Conservation (phyloP, 306 rosid species). For the Trifolium subterraneum region DNA sequence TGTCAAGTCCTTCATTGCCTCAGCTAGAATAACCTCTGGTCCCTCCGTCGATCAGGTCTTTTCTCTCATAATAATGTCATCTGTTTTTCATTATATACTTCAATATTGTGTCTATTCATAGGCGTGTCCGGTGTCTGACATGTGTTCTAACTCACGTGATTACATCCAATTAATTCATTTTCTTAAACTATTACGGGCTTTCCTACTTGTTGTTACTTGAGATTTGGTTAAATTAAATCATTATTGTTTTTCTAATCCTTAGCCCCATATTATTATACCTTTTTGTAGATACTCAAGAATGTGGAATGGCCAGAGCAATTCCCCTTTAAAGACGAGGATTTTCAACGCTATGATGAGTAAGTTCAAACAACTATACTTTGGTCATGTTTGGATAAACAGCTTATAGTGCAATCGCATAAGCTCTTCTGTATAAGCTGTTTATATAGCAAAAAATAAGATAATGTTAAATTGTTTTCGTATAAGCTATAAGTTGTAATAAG, state of each 20-base stretch:
- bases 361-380: not conserved
- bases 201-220: constrained; percentile 17
- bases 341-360: constrained; percentile 84
- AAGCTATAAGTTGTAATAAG: no score
- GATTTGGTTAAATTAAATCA: not conserved
- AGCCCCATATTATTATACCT: not conserved
- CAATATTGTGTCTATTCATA: no score
- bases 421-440: no score
- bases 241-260: constrained; percentile 2
- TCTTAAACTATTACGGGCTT: no score
- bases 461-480: no score
- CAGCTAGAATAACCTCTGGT: constrained; percentile 54
- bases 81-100: not conserved
- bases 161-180: no score
- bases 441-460: no score
- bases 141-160: no score
- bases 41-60: constrained; percentile 64
- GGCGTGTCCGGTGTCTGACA: no score
- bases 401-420: not conserved
- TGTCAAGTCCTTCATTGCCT: constrained; percentile 63
- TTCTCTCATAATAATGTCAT: not conserved
- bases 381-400: not conserved
- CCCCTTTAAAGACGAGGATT: constrained; percentile 81
- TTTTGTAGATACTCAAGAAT: constrained; percentile 63
- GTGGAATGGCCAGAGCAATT: constrained; percentile 78